Evolutionary conservation across 164 flowering plant genomes (phyloP).

Genomic region (Houttuynia cordata): DNA sequence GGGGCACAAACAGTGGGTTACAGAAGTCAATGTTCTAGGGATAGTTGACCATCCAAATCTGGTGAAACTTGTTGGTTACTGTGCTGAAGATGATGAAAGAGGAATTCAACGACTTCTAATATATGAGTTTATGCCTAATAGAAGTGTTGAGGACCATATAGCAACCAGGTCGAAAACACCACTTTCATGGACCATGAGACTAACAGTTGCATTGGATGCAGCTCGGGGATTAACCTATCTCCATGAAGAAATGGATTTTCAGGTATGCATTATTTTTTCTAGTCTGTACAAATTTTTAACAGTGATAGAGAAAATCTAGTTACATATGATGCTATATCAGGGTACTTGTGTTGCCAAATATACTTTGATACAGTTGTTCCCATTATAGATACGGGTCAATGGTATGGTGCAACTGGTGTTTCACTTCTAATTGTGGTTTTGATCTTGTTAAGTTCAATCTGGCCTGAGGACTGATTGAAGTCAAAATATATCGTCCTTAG

Average conservation of each 20-base stretch:
- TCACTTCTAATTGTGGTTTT: no score
- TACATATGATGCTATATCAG: neutral
- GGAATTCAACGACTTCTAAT: constrained; percentile 82
- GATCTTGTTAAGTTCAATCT: neutral
- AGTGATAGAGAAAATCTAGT: neutral
- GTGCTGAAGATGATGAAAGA: constrained; percentile 93
- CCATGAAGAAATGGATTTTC: constrained; percentile 91
- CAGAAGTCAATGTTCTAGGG: constrained; percentile 91
- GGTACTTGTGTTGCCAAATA: neutral
- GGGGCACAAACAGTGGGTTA: constrained; percentile 99
- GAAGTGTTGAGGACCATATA: constrained; percentile 80
- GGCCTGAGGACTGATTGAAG: neutral
- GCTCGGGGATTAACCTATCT: constrained; percentile 85
- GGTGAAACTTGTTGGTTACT: constrained; percentile 81
- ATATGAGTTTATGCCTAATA: constrained; percentile 79
- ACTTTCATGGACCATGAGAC: constrained; percentile 76
- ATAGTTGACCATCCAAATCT: constrained; percentile 91
- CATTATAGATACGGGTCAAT: no score
- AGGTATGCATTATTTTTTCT: constrained; percentile 29
- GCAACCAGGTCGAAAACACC: constrained; percentile 29
- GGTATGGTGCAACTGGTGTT: no score
- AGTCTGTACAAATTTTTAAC: neutral
- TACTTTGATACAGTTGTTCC: no score
- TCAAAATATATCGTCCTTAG: neutral
- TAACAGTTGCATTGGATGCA: constrained; percentile 73